A percentile compares a stretch with the other conserved stretches of the same genome.
These are phyloP conservation scores for Brassica cretica DNA, from an alignment of 345 rosid genomes.

Conservation along the genomic window DNA sequence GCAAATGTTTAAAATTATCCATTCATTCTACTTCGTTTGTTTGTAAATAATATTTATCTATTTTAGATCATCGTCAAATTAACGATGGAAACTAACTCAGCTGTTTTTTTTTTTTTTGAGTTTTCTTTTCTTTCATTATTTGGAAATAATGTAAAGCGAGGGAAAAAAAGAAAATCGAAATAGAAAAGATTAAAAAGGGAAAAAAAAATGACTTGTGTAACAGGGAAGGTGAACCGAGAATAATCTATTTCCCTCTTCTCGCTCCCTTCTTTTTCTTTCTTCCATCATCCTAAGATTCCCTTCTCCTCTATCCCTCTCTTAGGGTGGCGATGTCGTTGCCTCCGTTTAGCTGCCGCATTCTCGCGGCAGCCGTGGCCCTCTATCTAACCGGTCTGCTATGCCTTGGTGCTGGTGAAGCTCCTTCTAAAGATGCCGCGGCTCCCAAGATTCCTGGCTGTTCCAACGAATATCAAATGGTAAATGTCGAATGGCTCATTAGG, in stretches of 20 bases:
- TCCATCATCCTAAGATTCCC: background rate
- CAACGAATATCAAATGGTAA: constrained; percentile 38
- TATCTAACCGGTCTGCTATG: constrained; percentile 19
- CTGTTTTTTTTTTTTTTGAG: constrained; percentile 3
- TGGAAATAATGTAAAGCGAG: constrained; percentile 24
- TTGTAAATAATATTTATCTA: constrained; percentile 9
- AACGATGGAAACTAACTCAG: constrained; percentile 14
- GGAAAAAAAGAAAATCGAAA: background rate
- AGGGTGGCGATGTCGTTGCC: constrained; percentile 38
- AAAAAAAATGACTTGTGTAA: constrained; percentile 12
- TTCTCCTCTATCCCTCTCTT: background rate
- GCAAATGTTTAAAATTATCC: constrained; percentile 12
- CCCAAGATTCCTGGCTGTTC: constrained; percentile 33
- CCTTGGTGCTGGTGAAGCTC: constrained; percentile 14
- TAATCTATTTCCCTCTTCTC: constrained; percentile 13
- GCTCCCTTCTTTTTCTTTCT: background rate
- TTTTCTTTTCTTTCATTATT: background rate
- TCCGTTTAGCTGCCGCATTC: constrained; percentile 32
- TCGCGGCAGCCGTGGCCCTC: constrained; percentile 23
- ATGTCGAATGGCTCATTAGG: constrained; percentile 1
- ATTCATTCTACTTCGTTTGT: background rate
- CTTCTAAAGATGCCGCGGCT: constrained; percentile 13
- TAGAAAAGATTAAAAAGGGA: background rate
- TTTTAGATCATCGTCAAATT: background rate
- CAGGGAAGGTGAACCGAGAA: constrained; percentile 32